These are phyloP conservation scores for Neurospora pannonica DNA, from an alignment of 495 filamentous ascomycete species.

Conservation along the genomic window DNA sequence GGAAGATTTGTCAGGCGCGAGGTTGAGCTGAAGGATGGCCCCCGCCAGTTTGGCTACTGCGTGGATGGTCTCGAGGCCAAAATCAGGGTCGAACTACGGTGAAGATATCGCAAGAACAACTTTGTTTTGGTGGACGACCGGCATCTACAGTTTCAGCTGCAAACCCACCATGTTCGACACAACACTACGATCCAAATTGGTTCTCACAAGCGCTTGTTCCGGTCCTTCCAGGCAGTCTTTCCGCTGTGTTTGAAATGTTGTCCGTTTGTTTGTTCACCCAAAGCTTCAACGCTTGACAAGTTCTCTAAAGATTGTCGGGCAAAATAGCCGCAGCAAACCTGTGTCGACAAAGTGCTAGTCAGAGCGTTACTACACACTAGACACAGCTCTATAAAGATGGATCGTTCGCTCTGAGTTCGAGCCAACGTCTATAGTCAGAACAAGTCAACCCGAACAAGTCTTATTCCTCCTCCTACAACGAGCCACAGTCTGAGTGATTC, in stretches of 20 bases:
- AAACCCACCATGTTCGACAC: neutral
- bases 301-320: neutral
- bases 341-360: neutral
- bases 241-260: neutral
- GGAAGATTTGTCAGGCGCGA: conserved; percentile 61
- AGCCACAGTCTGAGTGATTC: neutral
- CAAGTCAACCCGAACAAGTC: neutral
- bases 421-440: neutral
- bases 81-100: conserved; percentile 54
- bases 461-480: neutral
- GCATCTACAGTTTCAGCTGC: neutral
- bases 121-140: neutral
- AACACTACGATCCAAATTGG: neutral
- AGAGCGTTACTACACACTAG: neutral
- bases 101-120: neutral
- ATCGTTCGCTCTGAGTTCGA: neutral
- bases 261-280: neutral
- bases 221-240: neutral
- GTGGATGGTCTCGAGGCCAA: conserved; percentile 60
- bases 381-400: neutral
- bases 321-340: neutral
- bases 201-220: neutral
- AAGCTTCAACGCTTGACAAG: neutral
- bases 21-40: conserved; percentile 72
- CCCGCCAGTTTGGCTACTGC: conserved; percentile 70